Evolutionary conservation across 495 filamentous ascomycete species (phyloP), one percentile per base, ranked within the genome.

Genomic region (Jackrogersella multiformis): DNA sequence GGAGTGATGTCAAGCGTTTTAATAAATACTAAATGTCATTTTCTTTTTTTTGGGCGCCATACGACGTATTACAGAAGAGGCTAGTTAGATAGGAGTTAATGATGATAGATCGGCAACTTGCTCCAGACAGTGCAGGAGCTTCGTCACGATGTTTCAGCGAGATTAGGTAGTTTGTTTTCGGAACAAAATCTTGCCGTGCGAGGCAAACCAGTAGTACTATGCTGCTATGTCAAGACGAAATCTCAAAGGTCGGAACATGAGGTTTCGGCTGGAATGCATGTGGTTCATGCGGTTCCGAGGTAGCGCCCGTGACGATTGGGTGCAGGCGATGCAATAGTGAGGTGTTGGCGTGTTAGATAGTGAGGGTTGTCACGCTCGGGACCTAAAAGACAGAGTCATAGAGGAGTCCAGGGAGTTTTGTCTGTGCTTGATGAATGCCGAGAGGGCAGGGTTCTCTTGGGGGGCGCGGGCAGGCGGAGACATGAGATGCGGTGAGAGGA

Each of bases 401-500:
- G 26, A n/a, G n/a, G n/a, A n/a, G 49, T n/a, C 26, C 21, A 20
- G 38, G 30, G 24, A 59, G 38, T 42, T n/a, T 59, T 54, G 56
- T 54, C 52, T 52, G 51, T 56, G 61, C 35, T 60, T 53, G 66
- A 52, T 53, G 66, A 52, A 35, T 32, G 56, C 56, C 44, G 61
- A 61, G 44, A n/a, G 52, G 52, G 38, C 60, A 56, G 48, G 48
- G 56, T 61, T 64, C 21, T 58, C 44, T 57, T 57, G 24, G 51
- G n/a, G 48, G 55, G 44, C 46, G 60, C 55, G 61, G 61, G 41
- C 42, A 61, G 44, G 56, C 67, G 67, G 61, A 57, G 56, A 65
- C 61, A 49, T 34, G 52, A 58, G 57, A 65, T 70, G 61, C 61
- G 67, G 61, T 65, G 67, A 70, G 58, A 61, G 42, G 32, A 57